Evolutionary conservation across 192 early-diverging fungal genomes (phyloP).

Genomic region (Chytriomyces hyalinus): DNA sequence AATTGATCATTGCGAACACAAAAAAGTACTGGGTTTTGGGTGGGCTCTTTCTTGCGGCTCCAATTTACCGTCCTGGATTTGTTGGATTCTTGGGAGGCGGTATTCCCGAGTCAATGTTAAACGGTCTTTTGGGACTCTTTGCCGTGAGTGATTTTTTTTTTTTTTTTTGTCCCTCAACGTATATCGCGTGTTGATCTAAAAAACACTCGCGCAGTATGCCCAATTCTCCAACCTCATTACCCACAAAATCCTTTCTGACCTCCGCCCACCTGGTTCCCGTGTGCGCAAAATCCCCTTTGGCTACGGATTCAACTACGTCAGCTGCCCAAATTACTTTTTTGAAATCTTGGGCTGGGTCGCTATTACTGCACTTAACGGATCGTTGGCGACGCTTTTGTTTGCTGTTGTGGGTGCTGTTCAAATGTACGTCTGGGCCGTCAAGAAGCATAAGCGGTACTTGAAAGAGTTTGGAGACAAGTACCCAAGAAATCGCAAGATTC

Average conservation of each 20-base stretch:
- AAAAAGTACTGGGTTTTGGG: constrained; percentile 81
- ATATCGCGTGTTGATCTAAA: not conserved
- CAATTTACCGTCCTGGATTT: constrained; percentile 83
- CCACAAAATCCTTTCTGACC: constrained; percentile 85
- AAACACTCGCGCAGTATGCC: constrained; percentile 58
- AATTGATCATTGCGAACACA: not conserved
- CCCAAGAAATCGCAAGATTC: constrained; percentile 77
- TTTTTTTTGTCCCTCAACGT: not conserved
- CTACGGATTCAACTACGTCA: constrained; percentile 86
- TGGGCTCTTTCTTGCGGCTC: constrained; percentile 84
- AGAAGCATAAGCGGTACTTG: constrained; percentile 91
- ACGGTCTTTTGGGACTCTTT: constrained; percentile 58
- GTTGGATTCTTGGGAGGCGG: constrained; percentile 47
- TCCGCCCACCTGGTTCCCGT: constrained; percentile 87
- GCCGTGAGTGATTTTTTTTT: constrained; percentile 50
- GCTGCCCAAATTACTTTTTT: constrained; percentile 11
- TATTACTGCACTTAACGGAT: constrained; percentile 75
- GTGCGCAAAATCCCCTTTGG: constrained; percentile 87
- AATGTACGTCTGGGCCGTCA: constrained; percentile 95
- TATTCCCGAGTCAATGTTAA: constrained; percentile 53
- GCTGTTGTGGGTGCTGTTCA: constrained; percentile 53
- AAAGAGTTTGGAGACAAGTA: constrained; percentile 88
- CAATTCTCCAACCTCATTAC: constrained; percentile 84
- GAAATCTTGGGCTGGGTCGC: constrained; percentile 70
- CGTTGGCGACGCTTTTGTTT: constrained; percentile 57